phyloP scores from a whole-genome alignment of 139 green algal genomes.

The Auxenochlorella pyrenoidosa region DNA sequence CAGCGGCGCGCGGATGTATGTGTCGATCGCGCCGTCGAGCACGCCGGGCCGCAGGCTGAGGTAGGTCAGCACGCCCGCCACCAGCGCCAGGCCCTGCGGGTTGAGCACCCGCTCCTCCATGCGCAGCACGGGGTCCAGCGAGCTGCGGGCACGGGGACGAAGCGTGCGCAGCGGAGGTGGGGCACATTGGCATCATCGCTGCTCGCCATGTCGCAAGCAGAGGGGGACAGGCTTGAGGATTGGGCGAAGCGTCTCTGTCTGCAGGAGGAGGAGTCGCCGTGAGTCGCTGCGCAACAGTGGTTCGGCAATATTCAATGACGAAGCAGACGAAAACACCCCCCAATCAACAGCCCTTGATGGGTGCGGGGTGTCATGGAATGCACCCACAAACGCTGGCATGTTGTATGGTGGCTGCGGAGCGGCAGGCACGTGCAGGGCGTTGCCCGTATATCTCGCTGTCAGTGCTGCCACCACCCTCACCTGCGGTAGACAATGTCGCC shows the following conservation, averaged over 20 bases:
- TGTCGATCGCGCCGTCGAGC: constrained; percentile 81
- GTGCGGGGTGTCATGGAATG: too few species aligned
- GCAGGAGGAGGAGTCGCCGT: too few species aligned
- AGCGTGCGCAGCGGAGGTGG: neutral
- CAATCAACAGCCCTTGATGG: too few species aligned
- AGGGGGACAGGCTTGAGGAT: neutral
- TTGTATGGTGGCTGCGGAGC: neutral
- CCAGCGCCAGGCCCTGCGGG: constrained; percentile 63
- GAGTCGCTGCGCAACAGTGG: too few species aligned
- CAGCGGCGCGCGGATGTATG: constrained; percentile 78
- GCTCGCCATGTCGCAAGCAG: neutral
- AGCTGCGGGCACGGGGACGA: constrained; percentile 60
- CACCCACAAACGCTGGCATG: too few species aligned
- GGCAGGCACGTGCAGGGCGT: neutral
- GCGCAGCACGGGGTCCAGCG: constrained; percentile 85
- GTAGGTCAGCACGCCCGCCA: constrained; percentile 65
- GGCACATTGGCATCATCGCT: too few species aligned
- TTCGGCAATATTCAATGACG: neutral
- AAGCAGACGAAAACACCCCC: neutral
- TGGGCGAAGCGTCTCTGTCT: neutral
- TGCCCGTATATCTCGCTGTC: too few species aligned
- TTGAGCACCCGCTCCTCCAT: constrained; percentile 76
- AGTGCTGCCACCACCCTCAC: constrained; percentile 51
- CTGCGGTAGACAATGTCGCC: constrained; percentile 89
- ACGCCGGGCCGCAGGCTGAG: constrained; percentile 80